Evolutionary conservation across 208 protist species (phyloP), one percentile per base, ranked within the genome.

Genomic region (Trypanosoma melophagium): DNA sequence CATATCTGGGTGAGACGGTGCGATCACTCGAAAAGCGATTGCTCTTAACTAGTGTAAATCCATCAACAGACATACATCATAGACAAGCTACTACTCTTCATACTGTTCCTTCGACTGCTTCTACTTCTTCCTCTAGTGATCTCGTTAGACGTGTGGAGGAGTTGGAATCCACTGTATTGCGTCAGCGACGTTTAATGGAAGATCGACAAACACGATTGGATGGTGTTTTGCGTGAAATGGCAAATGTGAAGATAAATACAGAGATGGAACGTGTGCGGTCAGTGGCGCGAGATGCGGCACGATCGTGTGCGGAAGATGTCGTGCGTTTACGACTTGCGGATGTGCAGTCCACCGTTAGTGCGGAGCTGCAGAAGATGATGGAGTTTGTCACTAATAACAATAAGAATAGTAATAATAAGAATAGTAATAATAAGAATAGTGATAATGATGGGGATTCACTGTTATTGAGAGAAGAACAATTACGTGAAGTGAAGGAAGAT

Each of bases 261-360:
- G 90, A 90, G 58, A 71, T 93, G 55, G 83, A 92, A 68, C 76
- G 77, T 13, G 76, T 93, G 64, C 90, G 90, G 51, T 71, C 78
- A 35, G 52, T 90, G 9, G 90, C 90, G 0, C 80, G 90, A 9
- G 86, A 95, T 49, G 79, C 81, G 24, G 86, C 90, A 10, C 73
- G 84, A 21, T 80, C 80, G n/a, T 76, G 74, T 51, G 74, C 76
- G 5, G 86, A 92, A 59, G 85, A 86, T 13, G 58, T 91, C 41
- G 62, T 95, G 49, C 76, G 79, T 45, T 57, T 87, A 47, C 83
- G 82, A 4, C 55, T 93, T 59, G 59, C 71, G 17, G 78, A 78
- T 7, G 28, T 85, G 56, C 75, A 92, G 60, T 74, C 67, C 3
- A 80, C 76, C 53, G 76, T 84, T 40, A 78, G 79, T 50, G 56